phyloP scores from a whole-genome alignment of 2,329 filamentous ascomycete genomes.

The Lasiodiplodia sp. region DNA sequence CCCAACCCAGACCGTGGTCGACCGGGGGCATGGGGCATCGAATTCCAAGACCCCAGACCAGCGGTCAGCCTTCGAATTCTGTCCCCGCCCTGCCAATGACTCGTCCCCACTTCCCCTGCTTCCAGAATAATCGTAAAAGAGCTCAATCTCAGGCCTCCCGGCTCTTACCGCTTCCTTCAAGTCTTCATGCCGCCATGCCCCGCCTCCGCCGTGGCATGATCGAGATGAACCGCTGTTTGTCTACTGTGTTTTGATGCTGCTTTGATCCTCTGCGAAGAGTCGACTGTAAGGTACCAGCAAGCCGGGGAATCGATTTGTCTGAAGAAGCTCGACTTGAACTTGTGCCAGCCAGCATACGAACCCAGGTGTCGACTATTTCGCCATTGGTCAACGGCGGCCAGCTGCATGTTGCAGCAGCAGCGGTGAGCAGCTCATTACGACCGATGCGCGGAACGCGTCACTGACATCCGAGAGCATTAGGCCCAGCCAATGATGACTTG shows the following conservation, averaged over 20 bases:
- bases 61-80: conserved; percentile 4
- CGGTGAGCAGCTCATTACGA: background rate
- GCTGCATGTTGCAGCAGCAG: conserved; percentile 6
- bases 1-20: background rate
- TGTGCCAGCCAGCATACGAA: background rate
- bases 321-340: background rate
- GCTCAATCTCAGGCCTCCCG: background rate
- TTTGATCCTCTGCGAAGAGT: background rate
- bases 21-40: conserved; percentile 7
- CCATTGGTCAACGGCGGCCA: background rate
- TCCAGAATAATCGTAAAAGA: background rate
- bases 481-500: conserved; percentile 39
- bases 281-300: no score
- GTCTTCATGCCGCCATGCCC: background rate
- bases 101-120: conserved; percentile 5
- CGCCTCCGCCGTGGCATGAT: background rate
- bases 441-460: background rate
- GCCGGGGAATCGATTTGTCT: no score
- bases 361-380: background rate
- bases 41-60: conserved; percentile 1
- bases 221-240: background rate
- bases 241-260: background rate
- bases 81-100: background rate
- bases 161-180: background rate
- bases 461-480: background rate